A percentile compares a stretch with the other conserved stretches of the same genome.
These are phyloP conservation scores for Hansfordia pulvinata DNA, from an alignment of 2,329 filamentous ascomycete species.

Conservation along the genomic window DNA sequence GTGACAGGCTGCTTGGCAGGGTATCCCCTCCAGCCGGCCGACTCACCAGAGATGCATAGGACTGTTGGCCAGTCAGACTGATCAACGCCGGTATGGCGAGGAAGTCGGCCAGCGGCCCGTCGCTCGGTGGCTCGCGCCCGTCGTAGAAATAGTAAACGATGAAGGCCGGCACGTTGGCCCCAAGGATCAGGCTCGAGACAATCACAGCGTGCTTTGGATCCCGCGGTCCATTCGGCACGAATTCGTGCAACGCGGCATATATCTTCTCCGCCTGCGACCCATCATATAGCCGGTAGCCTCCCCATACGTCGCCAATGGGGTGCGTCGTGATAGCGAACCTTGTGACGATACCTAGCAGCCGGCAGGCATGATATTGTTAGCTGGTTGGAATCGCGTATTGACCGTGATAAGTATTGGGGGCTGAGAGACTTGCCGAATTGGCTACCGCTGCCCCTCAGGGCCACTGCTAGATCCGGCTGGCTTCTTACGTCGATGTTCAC, in stretches of 20 bases:
- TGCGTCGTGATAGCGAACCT: conserved; percentile 16
- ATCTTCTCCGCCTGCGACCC: conserved; percentile 12
- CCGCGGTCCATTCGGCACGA: conserved; percentile 10
- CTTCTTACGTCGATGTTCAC: conserved; percentile 11
- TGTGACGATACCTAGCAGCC: conserved; percentile 19
- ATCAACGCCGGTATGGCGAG: conserved; percentile 10
- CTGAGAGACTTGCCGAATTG: conserved; percentile 11
- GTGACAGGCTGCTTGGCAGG: too few species aligned
- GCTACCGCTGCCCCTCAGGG: conserved; percentile 14
- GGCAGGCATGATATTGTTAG: conserved; percentile 1
- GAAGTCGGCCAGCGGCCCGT: conserved; percentile 16
- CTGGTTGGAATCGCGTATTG: background rate
- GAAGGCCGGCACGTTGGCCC: conserved; percentile 8
- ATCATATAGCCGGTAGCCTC: conserved; percentile 20
- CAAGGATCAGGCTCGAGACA: conserved; percentile 8
- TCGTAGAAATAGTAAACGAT: conserved; percentile 21
- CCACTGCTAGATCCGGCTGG: conserved; percentile 11
- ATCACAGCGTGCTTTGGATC: conserved; percentile 18
- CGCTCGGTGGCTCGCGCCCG: conserved; percentile 15
- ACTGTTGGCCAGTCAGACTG: background rate
- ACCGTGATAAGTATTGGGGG: background rate
- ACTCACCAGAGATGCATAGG: conserved; percentile 4
- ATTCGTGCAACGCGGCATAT: conserved; percentile 19
- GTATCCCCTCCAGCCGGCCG: too few species aligned
- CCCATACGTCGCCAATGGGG: conserved; percentile 21